These are phyloP conservation scores for Metschnikowia aberdeeniae DNA, from an alignment of 805 yeast species.

Conservation along the genomic window DNA sequence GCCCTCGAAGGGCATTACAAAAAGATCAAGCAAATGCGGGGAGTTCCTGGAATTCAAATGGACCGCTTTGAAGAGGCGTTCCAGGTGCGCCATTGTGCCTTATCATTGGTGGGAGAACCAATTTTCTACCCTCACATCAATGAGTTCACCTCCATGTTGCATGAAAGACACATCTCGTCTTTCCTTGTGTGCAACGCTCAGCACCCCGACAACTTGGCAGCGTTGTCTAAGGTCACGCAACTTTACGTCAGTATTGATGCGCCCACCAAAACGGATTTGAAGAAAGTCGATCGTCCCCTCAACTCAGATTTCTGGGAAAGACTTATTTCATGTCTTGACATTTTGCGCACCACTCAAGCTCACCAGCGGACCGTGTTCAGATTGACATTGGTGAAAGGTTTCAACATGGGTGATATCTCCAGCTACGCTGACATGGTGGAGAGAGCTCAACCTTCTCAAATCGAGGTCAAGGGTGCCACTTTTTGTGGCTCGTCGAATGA, in stretches of 20 bases:
- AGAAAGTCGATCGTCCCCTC: conserved; percentile 82
- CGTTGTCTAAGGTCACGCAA: conserved; percentile 77
- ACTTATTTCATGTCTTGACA: conserved; percentile 73
- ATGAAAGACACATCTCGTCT: conserved; percentile 74
- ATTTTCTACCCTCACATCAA: conserved; percentile 90
- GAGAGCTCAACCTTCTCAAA: conserved; percentile 77
- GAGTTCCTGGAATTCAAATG: conserved; percentile 90
- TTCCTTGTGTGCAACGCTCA: conserved; percentile 94
- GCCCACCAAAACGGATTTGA: conserved; percentile 74
- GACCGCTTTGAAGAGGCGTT: conserved; percentile 91
- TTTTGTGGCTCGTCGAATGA: conserved; percentile 86
- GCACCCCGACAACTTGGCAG: conserved; percentile 79
- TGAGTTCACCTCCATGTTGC: conserved; percentile 76
- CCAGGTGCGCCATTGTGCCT: conserved; percentile 84
- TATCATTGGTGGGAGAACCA: conserved; percentile 92
- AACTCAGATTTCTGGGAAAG: conserved; percentile 93
- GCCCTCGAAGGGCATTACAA: conserved; percentile 87
- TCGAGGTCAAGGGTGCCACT: conserved; percentile 93
- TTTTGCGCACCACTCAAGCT: conserved; percentile 63
- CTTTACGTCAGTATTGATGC: conserved; percentile 92
- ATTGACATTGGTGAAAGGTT: conserved; percentile 86
- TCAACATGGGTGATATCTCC: conserved; percentile 74
- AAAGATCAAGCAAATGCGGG: conserved; percentile 90
- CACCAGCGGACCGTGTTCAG: conserved; percentile 91
- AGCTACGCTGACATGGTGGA: conserved; percentile 87